phyloP scores from a whole-genome alignment of 176 grass and related monocot species.

The Cocos nucifera region DNA sequence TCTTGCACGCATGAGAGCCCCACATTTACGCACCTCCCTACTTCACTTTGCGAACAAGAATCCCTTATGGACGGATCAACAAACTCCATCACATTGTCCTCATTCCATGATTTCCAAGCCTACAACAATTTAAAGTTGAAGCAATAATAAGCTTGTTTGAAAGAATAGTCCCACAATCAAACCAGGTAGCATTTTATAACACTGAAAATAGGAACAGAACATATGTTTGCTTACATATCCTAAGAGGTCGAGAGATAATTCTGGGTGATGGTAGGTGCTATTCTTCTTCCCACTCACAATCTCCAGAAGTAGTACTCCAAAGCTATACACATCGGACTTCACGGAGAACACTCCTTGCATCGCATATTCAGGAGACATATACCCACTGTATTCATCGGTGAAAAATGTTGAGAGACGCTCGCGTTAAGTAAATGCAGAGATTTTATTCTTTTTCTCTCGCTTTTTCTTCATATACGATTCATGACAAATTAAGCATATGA shows the following conservation, averaged over 20 bases:
- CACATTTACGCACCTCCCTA: conserved; percentile 5
- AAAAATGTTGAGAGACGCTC: too few relatives aligned
- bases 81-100: conserved; percentile 21
- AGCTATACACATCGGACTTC: conserved; percentile 15
- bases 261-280: background rate
- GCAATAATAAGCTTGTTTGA: too few relatives aligned
- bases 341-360: conserved; percentile 13
- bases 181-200: too few relatives aligned
- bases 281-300: conserved; percentile 10
- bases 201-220: background rate
- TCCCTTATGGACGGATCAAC: conserved; percentile 6
- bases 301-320: conserved; percentile 13
- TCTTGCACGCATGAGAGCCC: conserved; percentile 16
- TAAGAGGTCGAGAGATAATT: conserved; percentile 2
- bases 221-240: background rate
- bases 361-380: conserved; percentile 14
- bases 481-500: too few relatives aligned
- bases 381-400: conserved; percentile 1
- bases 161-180: too few relatives aligned
- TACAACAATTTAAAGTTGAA: background rate
- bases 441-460: too few relatives aligned
- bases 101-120: conserved; percentile 18
- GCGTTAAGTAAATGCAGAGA: too few relatives aligned
- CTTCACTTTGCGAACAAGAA: conserved; percentile 3
- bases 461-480: too few relatives aligned